Conservation (phyloP, 129 eudicot species). For the Flaveria ramosissima region DNA sequence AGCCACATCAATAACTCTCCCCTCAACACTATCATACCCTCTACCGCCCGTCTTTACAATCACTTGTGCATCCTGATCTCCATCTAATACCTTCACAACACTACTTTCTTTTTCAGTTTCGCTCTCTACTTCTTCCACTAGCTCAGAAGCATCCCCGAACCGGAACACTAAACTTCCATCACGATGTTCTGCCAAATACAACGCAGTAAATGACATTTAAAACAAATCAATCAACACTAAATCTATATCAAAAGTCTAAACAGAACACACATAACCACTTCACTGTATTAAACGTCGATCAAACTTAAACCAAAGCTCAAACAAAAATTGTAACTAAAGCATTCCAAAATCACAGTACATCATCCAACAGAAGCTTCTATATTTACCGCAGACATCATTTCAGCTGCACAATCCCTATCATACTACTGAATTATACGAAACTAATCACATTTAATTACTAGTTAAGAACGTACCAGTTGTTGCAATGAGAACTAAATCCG, state of each 20-base stretch:
- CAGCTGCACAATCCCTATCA: conserved; percentile 7
- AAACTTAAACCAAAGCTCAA: neutral
- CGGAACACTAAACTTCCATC: conserved; percentile 80
- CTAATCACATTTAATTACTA: neutral
- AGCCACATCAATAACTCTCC: conserved; percentile 27
- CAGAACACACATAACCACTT: neutral
- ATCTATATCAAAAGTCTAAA: neutral
- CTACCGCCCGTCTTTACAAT: conserved; percentile 27
- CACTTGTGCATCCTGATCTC: conserved; percentile 44
- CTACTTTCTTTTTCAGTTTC: conserved; percentile 24
- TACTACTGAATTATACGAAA: conserved; percentile 7
- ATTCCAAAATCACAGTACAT: neutral
- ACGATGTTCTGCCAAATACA: conserved; percentile 51
- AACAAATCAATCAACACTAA: neutral
- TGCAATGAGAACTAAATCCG: conserved; percentile 55
- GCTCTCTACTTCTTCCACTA: conserved; percentile 37
- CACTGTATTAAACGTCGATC: neutral
- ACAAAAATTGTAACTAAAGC: neutral
- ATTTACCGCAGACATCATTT: neutral
- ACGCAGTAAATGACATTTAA: conserved; percentile 16
- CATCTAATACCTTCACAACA: conserved; percentile 41
- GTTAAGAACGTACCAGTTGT: conserved; percentile 49
- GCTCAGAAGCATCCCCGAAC: conserved; percentile 75
- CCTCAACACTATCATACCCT: conserved; percentile 21
- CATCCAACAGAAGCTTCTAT: conserved; percentile 6